Conservation (phyloP, 352 stramenopile species). For the Saprolegnia diclina region DNA sequence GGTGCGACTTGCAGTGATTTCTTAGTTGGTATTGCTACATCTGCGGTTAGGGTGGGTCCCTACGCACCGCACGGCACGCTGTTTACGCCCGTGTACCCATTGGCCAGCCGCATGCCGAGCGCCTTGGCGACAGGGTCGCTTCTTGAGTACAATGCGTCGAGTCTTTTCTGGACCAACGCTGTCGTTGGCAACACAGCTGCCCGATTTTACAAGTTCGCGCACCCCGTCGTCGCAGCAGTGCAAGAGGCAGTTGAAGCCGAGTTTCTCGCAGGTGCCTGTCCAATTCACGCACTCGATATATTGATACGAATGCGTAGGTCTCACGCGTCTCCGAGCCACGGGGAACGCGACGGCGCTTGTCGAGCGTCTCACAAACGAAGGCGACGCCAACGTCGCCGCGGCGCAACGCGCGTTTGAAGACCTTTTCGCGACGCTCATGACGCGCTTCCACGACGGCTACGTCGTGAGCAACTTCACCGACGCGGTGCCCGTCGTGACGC, state of each 20-base stretch:
- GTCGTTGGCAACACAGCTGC: constrained; percentile 79
- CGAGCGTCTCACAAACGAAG: constrained; percentile 54
- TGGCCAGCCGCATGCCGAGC: constrained; percentile 40
- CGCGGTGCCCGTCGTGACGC: not conserved
- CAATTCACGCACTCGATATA: too few relatives aligned
- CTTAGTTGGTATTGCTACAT: not conserved
- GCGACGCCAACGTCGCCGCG: constrained; percentile 39
- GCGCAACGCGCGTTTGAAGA: constrained; percentile 48
- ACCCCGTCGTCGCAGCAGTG: constrained; percentile 51
- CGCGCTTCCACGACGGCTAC: constrained; percentile 76
- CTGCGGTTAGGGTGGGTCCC: constrained; percentile 41
- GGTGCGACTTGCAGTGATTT: constrained; percentile 40
- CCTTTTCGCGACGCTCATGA: constrained; percentile 64
- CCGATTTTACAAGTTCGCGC: constrained; percentile 65
- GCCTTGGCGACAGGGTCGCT: constrained; percentile 54
- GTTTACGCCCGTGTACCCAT: constrained; percentile 87
- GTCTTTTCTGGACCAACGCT: constrained; percentile 70
- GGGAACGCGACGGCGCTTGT: constrained; percentile 32
- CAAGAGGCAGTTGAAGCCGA: constrained; percentile 54
- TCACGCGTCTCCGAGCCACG: not conserved
- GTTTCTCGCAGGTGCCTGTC: constrained; percentile 27
- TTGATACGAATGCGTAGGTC: not conserved
- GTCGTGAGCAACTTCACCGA: constrained; percentile 47
- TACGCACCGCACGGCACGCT: constrained; percentile 84
- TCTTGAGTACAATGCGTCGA: constrained; percentile 51